Percentiles rank a stretch among this genome's conserved stretches.
Evolutionary conservation across 192 early-diverging fungal genomes (phyloP).

Genomic region (Irineochytrium annulatum): DNA sequence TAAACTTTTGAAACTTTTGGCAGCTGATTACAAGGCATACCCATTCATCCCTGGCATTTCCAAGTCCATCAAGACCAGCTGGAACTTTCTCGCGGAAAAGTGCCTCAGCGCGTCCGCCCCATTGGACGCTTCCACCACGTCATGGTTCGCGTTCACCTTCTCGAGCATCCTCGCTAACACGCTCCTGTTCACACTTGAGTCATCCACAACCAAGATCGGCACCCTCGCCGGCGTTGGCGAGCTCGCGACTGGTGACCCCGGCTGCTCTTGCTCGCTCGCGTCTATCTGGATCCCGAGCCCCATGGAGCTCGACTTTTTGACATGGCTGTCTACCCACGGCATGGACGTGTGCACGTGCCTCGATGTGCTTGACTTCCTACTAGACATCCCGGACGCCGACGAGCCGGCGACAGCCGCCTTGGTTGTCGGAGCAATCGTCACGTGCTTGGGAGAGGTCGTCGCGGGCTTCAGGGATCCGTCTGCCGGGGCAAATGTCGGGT

Average conservation of each 20-base stretch:
- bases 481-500: too few species aligned
- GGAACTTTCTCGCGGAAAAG: conserved; percentile 17
- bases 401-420: too few species aligned
- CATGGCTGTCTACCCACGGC: background rate
- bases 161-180: conserved; percentile 18
- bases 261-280: background rate
- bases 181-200: conserved; percentile 21
- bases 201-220: conserved; percentile 27
- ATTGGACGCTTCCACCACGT: conserved; percentile 18
- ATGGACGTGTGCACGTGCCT: background rate
- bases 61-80: conserved; percentile 33
- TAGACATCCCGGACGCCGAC: too few species aligned
- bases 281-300: background rate
- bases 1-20: background rate
- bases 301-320: background rate
- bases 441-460: too few species aligned
- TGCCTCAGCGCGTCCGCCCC: conserved; percentile 23
- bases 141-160: conserved; percentile 1
- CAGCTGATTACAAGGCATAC: background rate
- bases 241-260: background rate
- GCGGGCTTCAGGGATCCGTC: too few species aligned
- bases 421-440: too few species aligned
- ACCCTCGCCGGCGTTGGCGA: background rate
- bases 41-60: conserved; percentile 37
- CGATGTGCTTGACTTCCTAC: too few species aligned